A percentile compares a stretch with the other conserved stretches of the same genome.
These are phyloP conservation scores for Boletus mariae DNA, from an alignment of 1,284 basidiomycete species.

Conservation along the genomic window DNA sequence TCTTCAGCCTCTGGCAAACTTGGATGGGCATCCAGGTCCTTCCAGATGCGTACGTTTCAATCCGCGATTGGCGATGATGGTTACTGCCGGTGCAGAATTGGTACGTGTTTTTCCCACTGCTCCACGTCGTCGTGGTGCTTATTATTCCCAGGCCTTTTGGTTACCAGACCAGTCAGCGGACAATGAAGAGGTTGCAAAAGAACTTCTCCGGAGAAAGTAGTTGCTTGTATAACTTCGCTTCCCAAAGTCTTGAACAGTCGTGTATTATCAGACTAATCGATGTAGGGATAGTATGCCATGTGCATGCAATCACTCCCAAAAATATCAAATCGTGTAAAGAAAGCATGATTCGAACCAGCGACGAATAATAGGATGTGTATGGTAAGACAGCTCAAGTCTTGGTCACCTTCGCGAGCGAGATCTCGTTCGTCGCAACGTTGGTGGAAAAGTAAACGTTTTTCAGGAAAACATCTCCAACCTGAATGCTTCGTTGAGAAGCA, in stretches of 20 bases:
- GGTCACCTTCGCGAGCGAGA: constrained; percentile 61
- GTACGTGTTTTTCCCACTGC: constrained; percentile 45
- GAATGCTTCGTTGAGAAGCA: constrained; percentile 7
- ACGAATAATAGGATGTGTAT: neutral
- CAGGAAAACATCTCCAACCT: constrained; percentile 70
- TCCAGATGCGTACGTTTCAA: constrained; percentile 85
- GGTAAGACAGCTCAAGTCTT: constrained; percentile 8
- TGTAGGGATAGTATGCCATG: neutral
- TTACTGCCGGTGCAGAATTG: constrained; percentile 79
- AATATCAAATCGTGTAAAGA: neutral
- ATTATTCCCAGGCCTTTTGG: constrained; percentile 70
- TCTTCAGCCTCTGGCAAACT: constrained; percentile 51
- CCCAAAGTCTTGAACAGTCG: neutral
- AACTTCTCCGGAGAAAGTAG: constrained; percentile 41
- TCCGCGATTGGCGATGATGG: constrained; percentile 85
- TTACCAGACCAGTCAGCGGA: constrained; percentile 62
- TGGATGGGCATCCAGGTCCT: constrained; percentile 80
- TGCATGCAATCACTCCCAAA: neutral
- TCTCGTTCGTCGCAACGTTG: constrained; percentile 61
- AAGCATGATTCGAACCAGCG: constrained; percentile 5
- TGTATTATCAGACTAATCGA: neutral
- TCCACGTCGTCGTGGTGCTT: neutral
- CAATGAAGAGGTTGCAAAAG: constrained; percentile 48
- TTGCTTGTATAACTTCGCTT: neutral
- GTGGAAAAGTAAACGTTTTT: constrained; percentile 81